Conservation (phyloP, 495 filamentous ascomycete species). For the Lasiosphaeria ovina region DNA sequence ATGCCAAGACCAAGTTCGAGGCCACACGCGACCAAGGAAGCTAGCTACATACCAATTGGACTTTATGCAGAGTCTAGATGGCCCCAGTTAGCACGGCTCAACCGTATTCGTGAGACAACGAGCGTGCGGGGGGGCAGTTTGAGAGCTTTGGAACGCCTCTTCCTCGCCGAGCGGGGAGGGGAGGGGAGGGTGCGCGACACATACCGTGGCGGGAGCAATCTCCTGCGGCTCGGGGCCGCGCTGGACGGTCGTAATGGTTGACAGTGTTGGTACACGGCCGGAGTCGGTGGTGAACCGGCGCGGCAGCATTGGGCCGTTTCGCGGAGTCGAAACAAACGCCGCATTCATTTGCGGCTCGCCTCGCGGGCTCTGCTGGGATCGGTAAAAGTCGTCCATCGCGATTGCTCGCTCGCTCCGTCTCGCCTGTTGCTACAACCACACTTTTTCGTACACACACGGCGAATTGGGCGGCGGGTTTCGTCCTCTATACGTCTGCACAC, state of each 20-base stretch:
- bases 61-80: constrained; percentile 53
- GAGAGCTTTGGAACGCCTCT: not conserved
- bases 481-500: constrained; percentile 30
- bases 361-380: constrained; percentile 67
- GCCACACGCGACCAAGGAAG: constrained; percentile 5
- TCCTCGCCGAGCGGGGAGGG: not conserved
- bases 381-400: constrained; percentile 68
- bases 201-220: constrained; percentile 43
- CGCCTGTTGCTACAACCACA: constrained; percentile 37
- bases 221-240: constrained; percentile 42
- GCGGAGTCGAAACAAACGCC: constrained; percentile 63
- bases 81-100: constrained; percentile 14
- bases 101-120: not conserved
- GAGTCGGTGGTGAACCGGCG: constrained; percentile 93
- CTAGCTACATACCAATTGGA: constrained; percentile 54
- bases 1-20: constrained; percentile 7
- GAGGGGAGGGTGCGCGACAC: constrained; percentile 17
- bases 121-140: not conserved
- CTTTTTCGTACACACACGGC: constrained; percentile 45
- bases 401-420: constrained; percentile 16
- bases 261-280: constrained; percentile 79
- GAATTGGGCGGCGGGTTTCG: constrained; percentile 32
- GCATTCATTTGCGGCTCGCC: constrained; percentile 68
- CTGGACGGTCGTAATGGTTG: constrained; percentile 57
- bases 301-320: constrained; percentile 64